These are phyloP conservation scores for Hyaloperonospora brassicae DNA, from an alignment of 352 stramenopile genomes.

Conservation along the genomic window DNA sequence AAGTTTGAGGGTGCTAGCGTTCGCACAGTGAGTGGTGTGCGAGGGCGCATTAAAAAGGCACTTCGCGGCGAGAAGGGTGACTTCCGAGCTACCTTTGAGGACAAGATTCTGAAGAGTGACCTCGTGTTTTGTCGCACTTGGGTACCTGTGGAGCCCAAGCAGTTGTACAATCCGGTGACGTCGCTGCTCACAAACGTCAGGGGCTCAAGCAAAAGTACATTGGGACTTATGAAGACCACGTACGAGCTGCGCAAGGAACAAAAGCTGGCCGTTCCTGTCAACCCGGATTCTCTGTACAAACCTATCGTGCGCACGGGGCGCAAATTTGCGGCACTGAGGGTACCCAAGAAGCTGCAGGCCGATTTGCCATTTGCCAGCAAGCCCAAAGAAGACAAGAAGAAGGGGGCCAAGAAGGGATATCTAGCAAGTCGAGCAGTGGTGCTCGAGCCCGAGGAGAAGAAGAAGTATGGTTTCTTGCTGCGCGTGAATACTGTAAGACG, in stretches of 20 bases:
- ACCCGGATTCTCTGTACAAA: slow-evolving; percentile 98
- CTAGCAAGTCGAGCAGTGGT: slow-evolving; percentile 87
- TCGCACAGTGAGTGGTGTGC: slow-evolving; percentile 97
- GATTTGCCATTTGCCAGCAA: slow-evolving; percentile 95
- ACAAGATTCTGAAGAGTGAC: slow-evolving; percentile 99
- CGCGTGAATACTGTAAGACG: slow-evolving; percentile 95
- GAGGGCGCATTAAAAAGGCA: slow-evolving; percentile 97
- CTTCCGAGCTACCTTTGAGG: slow-evolving; percentile 99
- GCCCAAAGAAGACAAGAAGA: slow-evolving; percentile 91
- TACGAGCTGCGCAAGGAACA: slow-evolving; percentile 92
- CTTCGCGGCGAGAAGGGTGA: slow-evolving; percentile 88
- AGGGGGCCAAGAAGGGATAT: slow-evolving; percentile 82
- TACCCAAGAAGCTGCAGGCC: slow-evolving; percentile 97
- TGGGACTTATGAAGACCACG: slow-evolving; percentile 92
- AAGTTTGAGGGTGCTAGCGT: slow-evolving; percentile 97
- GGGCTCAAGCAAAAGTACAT: slow-evolving; percentile 38
- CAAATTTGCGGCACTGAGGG: slow-evolving; percentile 89
- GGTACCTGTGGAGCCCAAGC: slow-evolving; percentile 96
- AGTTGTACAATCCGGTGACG: slow-evolving; percentile 98
- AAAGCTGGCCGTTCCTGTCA: slow-evolving; percentile 92
- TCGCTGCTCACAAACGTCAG: slow-evolving; percentile 57
- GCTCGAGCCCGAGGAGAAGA: slow-evolving; percentile 94
- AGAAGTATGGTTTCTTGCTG: slow-evolving; percentile 96
- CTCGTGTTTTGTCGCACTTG: slow-evolving; percentile 99
- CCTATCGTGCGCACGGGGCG: slow-evolving; percentile 91